Evolutionary conservation across 768 basidiomycete species (phyloP), one percentile per base, ranked within the genome.

Genomic region (Lactarius vividus): DNA sequence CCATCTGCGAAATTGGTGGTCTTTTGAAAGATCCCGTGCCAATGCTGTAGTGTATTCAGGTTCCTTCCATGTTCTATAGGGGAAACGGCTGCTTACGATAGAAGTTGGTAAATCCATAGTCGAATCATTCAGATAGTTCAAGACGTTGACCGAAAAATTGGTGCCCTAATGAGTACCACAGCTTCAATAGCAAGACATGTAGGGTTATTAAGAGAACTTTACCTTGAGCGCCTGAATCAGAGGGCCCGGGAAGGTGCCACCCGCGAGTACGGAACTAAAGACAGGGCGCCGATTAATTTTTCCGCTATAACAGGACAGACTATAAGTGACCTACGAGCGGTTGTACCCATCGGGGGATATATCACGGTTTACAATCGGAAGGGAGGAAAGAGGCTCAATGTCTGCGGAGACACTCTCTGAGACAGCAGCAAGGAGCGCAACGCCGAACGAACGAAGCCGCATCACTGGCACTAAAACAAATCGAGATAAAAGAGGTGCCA

Each of bases 11-110:
- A 81, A 62, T 77, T 81, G 2, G 79, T 78, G 4, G 70, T 64
- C 0, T 70, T 68, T 70, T 84, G 83, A 53, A 73, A 77, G 46
- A 85, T 67, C 0, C 84, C 84, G 68, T 85, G 84, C 83, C 82
- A 85, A 69, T 85, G 84, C 84, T 85, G 56, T 3, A 57, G 37
- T 39, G 15, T 39, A 0, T 15, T 39, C 11, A 39, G 13, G 37
- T 39, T 35, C 2, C 26, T 26, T 28, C 31, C 6, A 29, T 15
- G 39, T 6, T 40, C 39, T 18, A 6, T 40, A 40, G 16, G 18
- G 15, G 11, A 67, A 4, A 40, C 37, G 33, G 54, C 26, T 29
- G 39, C 18, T 55, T 16, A 85, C 84, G 26, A 86, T 79, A 42
- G 79, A 82, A 4, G 85, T 86, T 2, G 73, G 74, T 46, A 77